Conservation (phyloP, 73 alveolate genomes). For the Effrenium voratum region DNA sequence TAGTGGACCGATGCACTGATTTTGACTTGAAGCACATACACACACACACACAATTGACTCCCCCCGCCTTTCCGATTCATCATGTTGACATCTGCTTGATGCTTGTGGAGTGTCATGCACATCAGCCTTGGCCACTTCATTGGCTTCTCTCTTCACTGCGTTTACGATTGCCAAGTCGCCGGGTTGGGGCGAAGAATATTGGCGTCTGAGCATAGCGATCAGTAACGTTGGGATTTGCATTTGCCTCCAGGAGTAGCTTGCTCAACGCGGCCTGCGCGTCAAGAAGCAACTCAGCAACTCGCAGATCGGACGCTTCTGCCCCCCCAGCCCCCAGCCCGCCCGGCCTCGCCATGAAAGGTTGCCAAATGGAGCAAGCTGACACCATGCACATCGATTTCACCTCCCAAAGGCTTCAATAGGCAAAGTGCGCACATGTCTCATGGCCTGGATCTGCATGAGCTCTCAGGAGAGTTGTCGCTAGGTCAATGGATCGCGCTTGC, state of each 20-base stretch:
- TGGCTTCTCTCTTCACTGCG: no score
- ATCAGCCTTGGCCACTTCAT: not conserved
- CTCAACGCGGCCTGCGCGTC: conserved; percentile 44
- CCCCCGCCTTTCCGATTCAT: not conserved
- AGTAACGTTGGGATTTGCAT: conserved; percentile 77
- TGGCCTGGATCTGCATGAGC: conserved; percentile 81
- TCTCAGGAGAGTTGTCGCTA: conserved; percentile 9
- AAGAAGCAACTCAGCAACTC: not conserved
- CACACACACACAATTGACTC: not conserved
- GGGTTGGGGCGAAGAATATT: conserved; percentile 47
- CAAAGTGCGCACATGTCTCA: not conserved
- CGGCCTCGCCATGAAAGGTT: conserved; percentile 26
- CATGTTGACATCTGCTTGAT: not conserved
- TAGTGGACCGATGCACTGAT: not conserved
- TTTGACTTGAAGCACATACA: not conserved
- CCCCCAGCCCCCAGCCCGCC: not conserved
- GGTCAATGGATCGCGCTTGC: conserved; percentile 35
- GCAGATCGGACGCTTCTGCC: no score
- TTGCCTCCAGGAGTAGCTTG: conserved; percentile 70
- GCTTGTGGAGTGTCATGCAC: not conserved
- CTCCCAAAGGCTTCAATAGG: not conserved
- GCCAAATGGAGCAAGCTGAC: conserved; percentile 48
- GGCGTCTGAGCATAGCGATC: conserved; percentile 78
- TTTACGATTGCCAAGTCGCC: not conserved
- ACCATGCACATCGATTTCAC: conserved; percentile 73